Base-by-base conservation (phyloP, 768 basidiomycete species). In the Pisolithus sp. region DNA sequence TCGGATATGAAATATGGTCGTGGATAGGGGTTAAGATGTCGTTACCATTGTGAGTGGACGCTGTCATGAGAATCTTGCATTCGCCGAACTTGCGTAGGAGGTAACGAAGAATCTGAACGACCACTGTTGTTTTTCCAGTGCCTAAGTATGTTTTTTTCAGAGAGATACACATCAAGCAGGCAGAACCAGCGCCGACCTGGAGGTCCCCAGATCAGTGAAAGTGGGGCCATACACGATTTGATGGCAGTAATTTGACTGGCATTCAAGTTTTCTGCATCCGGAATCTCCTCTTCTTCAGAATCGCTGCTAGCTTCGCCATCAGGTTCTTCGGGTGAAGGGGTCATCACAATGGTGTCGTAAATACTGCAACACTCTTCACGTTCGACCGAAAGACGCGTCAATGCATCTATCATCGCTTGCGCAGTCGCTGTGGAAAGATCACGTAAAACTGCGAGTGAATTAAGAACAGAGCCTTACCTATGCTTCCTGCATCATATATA, bases 111-210 rank as follows among this genome's bases (percentile, higher is more conserved):
- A 85, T 81, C 54, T 81, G 74, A 3, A 86, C 75, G 5, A 85
- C 82, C 1, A 85, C 83, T 0, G 82, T 85, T 0, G 83, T 85
- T 62, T 86, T 86, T 34, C 85, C 83, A 0, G 84, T 86, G 0
- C 84, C 84, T 85, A 46, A 5, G 15, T 4, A 2, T 10, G 21
- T 15, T 13, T 4, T 13, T 4, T 46, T n/a, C 13, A 34, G 34
- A 30, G 28, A 7, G 7, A 15, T 12, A n/a, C 20, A 13, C 18
- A 47, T 31, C 31, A n/a, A 4, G 31, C n/a, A 38, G n/a, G 10
- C 24, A 42, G 34, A 44, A 31, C 42, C 17, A 15, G 18, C 39
- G 40, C 49, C 36, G 39, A 80, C 83, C 82, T 54, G 84, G 84
- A 8, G 84, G 83, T 4, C 84, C 83, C 84, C 84, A 85, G 7